Percentiles rank a stretch among this genome's conserved stretches.
These are phyloP conservation scores for Fraxinus excelsior DNA, from an alignment of 257 asterid genomes.

Conservation along the genomic window DNA sequence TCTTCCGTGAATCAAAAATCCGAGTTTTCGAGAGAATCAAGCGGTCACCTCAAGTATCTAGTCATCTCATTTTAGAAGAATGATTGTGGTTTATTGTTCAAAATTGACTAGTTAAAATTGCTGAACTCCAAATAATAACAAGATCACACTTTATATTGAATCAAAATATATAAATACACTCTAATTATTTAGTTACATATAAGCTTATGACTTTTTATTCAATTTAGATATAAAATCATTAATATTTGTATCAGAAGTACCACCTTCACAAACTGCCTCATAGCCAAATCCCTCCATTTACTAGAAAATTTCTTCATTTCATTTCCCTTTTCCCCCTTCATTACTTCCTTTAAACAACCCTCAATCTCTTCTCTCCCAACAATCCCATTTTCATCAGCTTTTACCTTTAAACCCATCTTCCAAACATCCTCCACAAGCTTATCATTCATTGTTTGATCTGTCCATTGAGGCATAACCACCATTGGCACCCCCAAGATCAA, in stretches of 20 bases:
- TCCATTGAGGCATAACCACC: conserved; percentile 86
- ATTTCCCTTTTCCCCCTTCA: conserved; percentile 35
- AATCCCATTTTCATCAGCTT: conserved; percentile 40
- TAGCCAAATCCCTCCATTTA: conserved; percentile 57
- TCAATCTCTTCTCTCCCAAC: conserved; percentile 61
- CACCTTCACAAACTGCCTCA: conserved; percentile 62
- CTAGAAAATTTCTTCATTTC: conserved; percentile 59
- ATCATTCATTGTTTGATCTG: conserved; percentile 71
- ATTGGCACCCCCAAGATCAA: conserved; percentile 71
- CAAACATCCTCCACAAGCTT: conserved; percentile 70
- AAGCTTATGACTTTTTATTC: not conserved
- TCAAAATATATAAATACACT: too few relatives aligned
- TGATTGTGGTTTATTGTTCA: too few relatives aligned
- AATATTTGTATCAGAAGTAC: conserved; percentile 55
- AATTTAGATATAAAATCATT: conserved; percentile 32
- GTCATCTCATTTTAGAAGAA: too few relatives aligned
- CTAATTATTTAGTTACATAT: too few relatives aligned
- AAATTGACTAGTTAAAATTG: too few relatives aligned
- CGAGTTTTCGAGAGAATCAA: too few relatives aligned
- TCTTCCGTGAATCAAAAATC: too few relatives aligned
- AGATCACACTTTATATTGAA: too few relatives aligned
- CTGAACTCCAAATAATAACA: too few relatives aligned
- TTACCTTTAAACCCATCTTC: conserved; percentile 58
- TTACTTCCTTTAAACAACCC: conserved; percentile 31
- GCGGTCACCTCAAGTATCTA: too few relatives aligned